Conservation (phyloP, 2,329 filamentous ascomycete genomes). For the Clonostachys byssicola region DNA sequence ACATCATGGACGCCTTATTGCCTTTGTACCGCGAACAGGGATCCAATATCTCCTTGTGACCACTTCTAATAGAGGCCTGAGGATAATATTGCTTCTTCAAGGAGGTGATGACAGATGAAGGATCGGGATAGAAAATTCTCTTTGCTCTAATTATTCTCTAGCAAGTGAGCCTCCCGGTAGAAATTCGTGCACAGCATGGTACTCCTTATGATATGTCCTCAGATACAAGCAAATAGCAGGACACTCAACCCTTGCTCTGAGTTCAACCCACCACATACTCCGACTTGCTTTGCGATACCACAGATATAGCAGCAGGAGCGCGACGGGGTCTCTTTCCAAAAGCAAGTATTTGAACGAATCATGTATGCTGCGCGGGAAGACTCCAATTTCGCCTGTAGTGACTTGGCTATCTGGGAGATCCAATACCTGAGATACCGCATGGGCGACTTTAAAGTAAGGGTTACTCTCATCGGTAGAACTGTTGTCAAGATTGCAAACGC, state of each 20-base stretch:
- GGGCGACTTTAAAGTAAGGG: slow-evolving; percentile 30
- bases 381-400: slow-evolving; percentile 18
- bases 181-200: slow-evolving; percentile 2
- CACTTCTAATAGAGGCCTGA: no score
- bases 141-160: no score
- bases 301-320: slow-evolving; percentile 32
- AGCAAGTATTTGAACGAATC: slow-evolving; percentile 25
- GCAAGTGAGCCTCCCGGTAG: no score
- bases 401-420: slow-evolving; percentile 18
- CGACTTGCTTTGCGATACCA: slow-evolving; percentile 34
- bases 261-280: slow-evolving; percentile 37
- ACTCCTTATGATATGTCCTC: slow-evolving; percentile 15
- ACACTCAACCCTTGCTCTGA: slow-evolving; percentile 33
- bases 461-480: slow-evolving; percentile 25
- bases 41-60: no score
- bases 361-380: slow-evolving; percentile 26
- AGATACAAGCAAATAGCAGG: slow-evolving; percentile 34
- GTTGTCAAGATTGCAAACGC: slow-evolving; percentile 13
- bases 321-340: slow-evolving; percentile 22
- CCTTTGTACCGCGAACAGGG: no score
- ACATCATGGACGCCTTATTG: no score
- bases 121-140: no score
- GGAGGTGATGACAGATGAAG: no score
- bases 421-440: slow-evolving; percentile 24
- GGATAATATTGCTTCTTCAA: no score